A percentile compares a stretch with the other conserved stretches of the same genome.
These are phyloP conservation scores for Cetradonia linearis DNA, from an alignment of 495 filamentous ascomycete genomes.

Conservation along the genomic window DNA sequence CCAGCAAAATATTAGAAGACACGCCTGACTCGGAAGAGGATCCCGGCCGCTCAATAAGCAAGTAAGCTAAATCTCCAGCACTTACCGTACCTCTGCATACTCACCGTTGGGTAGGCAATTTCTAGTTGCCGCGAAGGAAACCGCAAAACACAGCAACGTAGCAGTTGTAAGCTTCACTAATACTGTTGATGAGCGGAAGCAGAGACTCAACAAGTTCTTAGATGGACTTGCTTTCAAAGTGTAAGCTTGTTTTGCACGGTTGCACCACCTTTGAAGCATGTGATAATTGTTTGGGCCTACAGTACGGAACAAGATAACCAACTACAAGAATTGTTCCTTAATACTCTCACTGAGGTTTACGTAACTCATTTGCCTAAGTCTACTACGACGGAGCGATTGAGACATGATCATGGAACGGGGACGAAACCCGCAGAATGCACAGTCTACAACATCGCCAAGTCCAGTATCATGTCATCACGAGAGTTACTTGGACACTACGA, in stretches of 20 bases:
- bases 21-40: conserved; percentile 31
- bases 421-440: neutral
- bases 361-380: neutral
- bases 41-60: conserved; percentile 28
- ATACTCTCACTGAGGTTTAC: neutral
- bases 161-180: neutral
- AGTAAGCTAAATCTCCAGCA: conserved; percentile 21
- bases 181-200: conserved; percentile 9
- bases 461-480: conserved; percentile 7
- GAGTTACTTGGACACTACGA: conserved; percentile 16
- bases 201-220: neutral
- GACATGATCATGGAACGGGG: neutral
- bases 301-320: conserved; percentile 4
- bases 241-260: conserved; percentile 2
- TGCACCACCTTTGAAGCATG: neutral
- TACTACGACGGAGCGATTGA: neutral
- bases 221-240: conserved; percentile 8
- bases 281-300: neutral
- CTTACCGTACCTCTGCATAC: neutral
- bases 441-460: conserved; percentile 11
- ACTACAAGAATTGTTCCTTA: conserved; percentile 2
- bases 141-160: conserved; percentile 1
- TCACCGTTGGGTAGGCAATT: conserved; percentile 26
- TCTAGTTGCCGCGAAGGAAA: conserved; percentile 24
- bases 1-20: conserved; percentile 1